phyloP scores from a whole-genome alignment of 768 basidiomycete species.

The Coprinopsis cinerea region DNA sequence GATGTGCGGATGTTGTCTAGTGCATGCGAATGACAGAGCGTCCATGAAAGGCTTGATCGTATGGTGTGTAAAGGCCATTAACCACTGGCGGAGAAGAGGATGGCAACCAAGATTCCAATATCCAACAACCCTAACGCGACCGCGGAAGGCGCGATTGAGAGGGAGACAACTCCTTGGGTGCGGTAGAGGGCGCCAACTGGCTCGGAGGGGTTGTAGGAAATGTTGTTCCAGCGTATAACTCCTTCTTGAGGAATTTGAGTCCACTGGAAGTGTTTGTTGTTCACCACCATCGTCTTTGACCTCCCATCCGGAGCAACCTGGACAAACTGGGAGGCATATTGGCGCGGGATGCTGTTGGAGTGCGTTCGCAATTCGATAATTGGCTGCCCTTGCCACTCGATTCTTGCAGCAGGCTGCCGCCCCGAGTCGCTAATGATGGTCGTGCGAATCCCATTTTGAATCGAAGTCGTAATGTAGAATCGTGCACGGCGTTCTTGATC shows the following conservation, averaged over 20 bases:
- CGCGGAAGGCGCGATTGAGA: constrained; percentile 11
- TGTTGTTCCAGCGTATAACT: constrained; percentile 4
- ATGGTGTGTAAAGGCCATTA: not conserved
- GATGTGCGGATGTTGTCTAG: no score
- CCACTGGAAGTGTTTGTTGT: constrained; percentile 7
- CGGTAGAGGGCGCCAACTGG: constrained; percentile 3
- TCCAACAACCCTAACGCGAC: constrained; percentile 14
- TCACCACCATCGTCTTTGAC: not conserved
- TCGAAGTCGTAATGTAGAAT: not conserved
- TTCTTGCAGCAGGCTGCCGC: not conserved
- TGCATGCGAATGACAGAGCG: not conserved
- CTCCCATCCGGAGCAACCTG: not conserved
- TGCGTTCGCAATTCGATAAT: constrained; percentile 6
- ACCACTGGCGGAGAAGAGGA: constrained; percentile 9
- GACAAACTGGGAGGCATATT: constrained; percentile 7
- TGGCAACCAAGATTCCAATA: constrained; percentile 10
- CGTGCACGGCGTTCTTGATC: constrained; percentile 11
- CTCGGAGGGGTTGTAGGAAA: constrained; percentile 6
- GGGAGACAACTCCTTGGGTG: constrained; percentile 1
- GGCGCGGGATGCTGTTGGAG: constrained; percentile 5
- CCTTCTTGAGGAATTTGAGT: constrained; percentile 5
- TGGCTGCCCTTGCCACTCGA: constrained; percentile 9
- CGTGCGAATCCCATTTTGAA: not conserved
- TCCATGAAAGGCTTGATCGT: not conserved
- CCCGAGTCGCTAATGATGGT: constrained; percentile 1